Evolutionary conservation across 352 stramenopile genomes (phyloP).

Genomic region (Paralagenidium karlingii): DNA sequence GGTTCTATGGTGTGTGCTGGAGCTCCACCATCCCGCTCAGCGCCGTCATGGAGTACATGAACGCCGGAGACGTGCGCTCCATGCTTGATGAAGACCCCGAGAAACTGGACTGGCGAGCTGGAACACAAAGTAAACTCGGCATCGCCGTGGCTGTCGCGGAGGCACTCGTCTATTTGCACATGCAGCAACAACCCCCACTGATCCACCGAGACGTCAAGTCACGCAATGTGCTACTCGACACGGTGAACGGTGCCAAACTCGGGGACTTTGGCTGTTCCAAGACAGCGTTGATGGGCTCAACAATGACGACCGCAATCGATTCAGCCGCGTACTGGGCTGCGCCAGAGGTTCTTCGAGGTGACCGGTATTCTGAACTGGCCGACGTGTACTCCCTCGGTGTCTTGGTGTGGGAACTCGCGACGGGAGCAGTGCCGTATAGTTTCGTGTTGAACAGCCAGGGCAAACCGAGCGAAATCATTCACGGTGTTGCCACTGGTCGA

Average conservation of each 20-base stretch:
- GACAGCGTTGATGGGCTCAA: neutral
- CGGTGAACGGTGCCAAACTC: constrained; percentile 15
- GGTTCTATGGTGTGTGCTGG: constrained; percentile 28
- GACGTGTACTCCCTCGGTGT: constrained; percentile 86
- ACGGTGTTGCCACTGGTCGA: too few species aligned
- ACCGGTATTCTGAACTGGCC: constrained; percentile 78
- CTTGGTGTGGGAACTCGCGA: constrained; percentile 24
- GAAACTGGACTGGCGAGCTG: constrained; percentile 24
- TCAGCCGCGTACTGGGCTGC: constrained; percentile 73
- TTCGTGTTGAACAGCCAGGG: too few species aligned
- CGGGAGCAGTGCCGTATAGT: constrained; percentile 3
- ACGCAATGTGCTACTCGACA: constrained; percentile 22
- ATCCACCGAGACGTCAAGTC: constrained; percentile 44
- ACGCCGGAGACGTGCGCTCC: constrained; percentile 18
- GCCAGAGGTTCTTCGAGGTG: constrained; percentile 79
- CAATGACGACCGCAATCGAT: constrained; percentile 23
- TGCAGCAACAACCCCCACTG: constrained; percentile 10
- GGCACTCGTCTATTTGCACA: constrained; percentile 32
- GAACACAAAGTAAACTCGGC: constrained; percentile 20
- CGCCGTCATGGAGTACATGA: constrained; percentile 30
- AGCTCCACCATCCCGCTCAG: constrained; percentile 24
- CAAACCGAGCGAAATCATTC: too few species aligned
- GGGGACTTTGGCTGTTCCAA: constrained; percentile 22
- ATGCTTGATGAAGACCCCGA: constrained; percentile 16
- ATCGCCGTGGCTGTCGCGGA: constrained; percentile 29